These are phyloP conservation scores for Carex pumila DNA, from an alignment of 176 grass and related monocot species.

Conservation along the genomic window DNA sequence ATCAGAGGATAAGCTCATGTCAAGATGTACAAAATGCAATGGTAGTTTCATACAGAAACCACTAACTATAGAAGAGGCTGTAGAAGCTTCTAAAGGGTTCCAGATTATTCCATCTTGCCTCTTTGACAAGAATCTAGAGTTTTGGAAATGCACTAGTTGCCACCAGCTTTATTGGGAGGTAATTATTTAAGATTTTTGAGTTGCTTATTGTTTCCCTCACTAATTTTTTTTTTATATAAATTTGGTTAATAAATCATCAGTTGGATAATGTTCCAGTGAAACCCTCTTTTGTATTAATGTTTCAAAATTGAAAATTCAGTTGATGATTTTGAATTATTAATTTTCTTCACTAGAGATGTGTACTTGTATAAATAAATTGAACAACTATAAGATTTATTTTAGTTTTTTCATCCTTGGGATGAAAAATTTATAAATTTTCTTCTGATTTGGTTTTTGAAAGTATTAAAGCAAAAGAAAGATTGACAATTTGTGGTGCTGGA, in stretches of 20 bases:
- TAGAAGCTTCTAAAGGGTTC: constrained; percentile 88
- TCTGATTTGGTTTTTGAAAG: neutral
- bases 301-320: neutral
- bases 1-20: constrained; percentile 76
- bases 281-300: too few species aligned
- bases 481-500: neutral
- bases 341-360: neutral
- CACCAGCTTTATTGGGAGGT: constrained; percentile 99
- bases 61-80: constrained; percentile 65
- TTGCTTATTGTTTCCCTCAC: constrained; percentile 5
- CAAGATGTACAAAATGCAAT: constrained; percentile 97
- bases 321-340: neutral
- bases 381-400: neutral
- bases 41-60: constrained; percentile 97
- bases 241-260: neutral
- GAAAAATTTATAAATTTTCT: neutral
- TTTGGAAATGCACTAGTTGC: constrained; percentile 92
- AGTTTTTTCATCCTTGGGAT: neutral
- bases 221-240: neutral
- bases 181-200: constrained; percentile 14
- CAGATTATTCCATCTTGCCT: constrained; percentile 82
- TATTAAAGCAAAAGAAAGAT: neutral
- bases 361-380: neutral
- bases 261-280: neutral
- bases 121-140: constrained; percentile 83